Evolutionary conservation across 768 basidiomycete species (phyloP), one percentile per base, ranked within the genome.

Genomic region (Phaffia australis): DNA sequence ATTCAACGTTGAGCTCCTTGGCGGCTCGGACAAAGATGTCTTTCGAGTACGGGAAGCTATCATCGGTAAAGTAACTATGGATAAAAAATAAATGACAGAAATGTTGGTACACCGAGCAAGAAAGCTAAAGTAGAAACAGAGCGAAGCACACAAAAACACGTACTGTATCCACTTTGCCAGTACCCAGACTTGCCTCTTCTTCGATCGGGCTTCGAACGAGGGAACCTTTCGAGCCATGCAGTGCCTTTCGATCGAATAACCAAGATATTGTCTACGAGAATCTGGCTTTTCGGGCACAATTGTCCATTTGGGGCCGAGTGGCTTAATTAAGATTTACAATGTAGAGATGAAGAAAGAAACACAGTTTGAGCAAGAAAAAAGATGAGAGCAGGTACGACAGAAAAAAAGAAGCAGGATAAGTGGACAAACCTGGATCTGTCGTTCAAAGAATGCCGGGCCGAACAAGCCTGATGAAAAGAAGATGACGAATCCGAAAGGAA

Each of bases 231-330:
- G 25, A 21, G 32, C 52, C 63, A 64, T 64, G 25, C 63, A 64
- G 32, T 64, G 29, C 23, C 55, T 42, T 46, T 64, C 63, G 35
- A 64, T 64, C 19, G 63, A 54, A 14, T 64, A 64, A n/a, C 63
- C 63, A 21, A 64, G 32, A 19, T 64, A 64, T 9, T 47, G 47
- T 18, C 32, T 35, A 23, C 56, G 29, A 25, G 30, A 29, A 2
- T 64, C 46, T 30, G 16, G 51, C 2, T 51, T 32, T 30, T 61
- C 60, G 3, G 60, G 60, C 15, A 49, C 27, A 18, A 61, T 46
- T 15, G 60, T 47, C 60, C 60, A 61, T 21, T 48, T 21, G 48
- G 23, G 18, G 11, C 60, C 60, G 9, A 61, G 60, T 15, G 60
- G 60, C 47, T 61, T 42, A 42, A 42, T 42, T 42, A 42, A 42